phyloP scores from a whole-genome alignment of 1,284 basidiomycete species.

The Ustilago bromivora region DNA sequence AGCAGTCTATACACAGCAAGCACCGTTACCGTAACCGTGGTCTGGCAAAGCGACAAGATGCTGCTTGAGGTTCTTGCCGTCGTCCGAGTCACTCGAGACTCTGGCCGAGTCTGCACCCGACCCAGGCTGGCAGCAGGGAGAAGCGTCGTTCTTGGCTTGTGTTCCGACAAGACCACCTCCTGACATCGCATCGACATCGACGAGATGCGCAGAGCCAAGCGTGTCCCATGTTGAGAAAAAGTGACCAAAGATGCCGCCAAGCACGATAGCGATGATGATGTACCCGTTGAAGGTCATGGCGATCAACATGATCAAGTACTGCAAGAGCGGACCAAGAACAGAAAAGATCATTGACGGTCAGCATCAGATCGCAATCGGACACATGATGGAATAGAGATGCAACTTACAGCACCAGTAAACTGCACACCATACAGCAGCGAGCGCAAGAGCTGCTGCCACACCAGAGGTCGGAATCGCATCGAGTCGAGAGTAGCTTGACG shows the following conservation, averaged over 20 bases:
- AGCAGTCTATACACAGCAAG: slow-evolving; percentile 37
- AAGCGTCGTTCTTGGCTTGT: neutral
- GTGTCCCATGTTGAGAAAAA: slow-evolving; percentile 63
- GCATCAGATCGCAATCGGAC: neutral
- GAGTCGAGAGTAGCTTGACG: slow-evolving; percentile 42
- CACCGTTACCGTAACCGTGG: slow-evolving; percentile 37
- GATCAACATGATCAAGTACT: slow-evolving; percentile 65
- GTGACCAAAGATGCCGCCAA: slow-evolving; percentile 62
- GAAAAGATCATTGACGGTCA: neutral
- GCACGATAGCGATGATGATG: slow-evolving; percentile 62
- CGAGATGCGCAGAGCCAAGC: slow-evolving; percentile 41
- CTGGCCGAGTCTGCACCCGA: slow-evolving; percentile 24
- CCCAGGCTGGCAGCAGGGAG: slow-evolving; percentile 25
- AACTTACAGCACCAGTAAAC: slow-evolving; percentile 60
- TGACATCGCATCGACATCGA: slow-evolving; percentile 35
- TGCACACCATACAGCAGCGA: slow-evolving; percentile 58
- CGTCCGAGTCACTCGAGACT: slow-evolving; percentile 35
- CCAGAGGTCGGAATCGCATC: slow-evolving; percentile 43
- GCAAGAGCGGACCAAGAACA: neutral
- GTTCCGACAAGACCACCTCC: slow-evolving; percentile 7
- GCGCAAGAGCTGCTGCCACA: slow-evolving; percentile 60
- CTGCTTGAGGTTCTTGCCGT: slow-evolving; percentile 29
- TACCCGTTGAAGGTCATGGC: slow-evolving; percentile 67
- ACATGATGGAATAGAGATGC: neutral
- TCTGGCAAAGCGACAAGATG: slow-evolving; percentile 42